Conservation (phyloP, 2,329 filamentous ascomycete genomes). For the Fusarium metavorans region DNA sequence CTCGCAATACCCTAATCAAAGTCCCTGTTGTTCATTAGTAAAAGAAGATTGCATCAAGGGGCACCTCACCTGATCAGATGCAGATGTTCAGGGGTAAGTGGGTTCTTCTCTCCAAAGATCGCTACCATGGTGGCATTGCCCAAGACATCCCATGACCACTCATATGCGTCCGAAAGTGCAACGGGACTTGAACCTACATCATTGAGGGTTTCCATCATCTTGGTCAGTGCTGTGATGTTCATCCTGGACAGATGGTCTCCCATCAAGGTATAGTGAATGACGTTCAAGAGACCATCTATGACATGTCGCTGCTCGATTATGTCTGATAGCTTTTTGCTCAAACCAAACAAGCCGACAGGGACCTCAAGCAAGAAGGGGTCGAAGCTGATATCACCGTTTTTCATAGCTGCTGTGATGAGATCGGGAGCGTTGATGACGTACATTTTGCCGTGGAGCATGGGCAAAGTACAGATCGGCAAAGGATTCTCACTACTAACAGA, state of each 20-base stretch:
- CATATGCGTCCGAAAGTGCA: background rate
- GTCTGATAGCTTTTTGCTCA: background rate
- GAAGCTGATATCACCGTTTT: background rate
- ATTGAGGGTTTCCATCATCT: background rate
- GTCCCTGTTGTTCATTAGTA: background rate
- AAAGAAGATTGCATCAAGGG: background rate
- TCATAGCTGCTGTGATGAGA: background rate
- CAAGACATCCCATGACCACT: background rate
- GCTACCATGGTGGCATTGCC: background rate
- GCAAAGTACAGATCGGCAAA: constrained; percentile 5
- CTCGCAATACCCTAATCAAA: constrained; percentile 4
- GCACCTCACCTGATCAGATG: background rate
- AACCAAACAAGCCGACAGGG: background rate
- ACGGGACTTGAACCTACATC: background rate
- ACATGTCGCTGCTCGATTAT: background rate
- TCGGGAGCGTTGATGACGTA: constrained; percentile 3
- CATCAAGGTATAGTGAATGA: background rate
- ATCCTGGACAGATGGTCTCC: background rate
- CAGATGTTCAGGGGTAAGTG: background rate
- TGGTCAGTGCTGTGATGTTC: background rate
- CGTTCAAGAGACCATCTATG: background rate
- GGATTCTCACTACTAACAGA: background rate
- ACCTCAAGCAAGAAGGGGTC: background rate
- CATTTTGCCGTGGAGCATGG: constrained; percentile 9
- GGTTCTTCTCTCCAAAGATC: background rate